Percentiles rank a stretch among this genome's conserved stretches.
Evolutionary conservation across 331 rosid species (phyloP).

Genomic region (Cydonia oblonga): DNA sequence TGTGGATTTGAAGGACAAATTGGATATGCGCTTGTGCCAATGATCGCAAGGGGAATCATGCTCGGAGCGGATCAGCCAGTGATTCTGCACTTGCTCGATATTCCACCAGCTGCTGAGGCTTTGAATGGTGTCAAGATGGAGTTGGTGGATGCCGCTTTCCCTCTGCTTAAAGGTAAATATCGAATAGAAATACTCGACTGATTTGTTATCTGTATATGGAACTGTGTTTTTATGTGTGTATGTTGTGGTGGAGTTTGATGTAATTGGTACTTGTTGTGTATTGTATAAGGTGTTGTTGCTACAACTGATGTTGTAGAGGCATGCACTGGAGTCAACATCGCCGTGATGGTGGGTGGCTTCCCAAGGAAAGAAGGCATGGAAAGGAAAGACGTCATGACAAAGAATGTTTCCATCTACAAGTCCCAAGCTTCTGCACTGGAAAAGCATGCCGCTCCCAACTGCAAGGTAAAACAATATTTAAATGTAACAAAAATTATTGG

Average conservation of each 20-base stretch:
- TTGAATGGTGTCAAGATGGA: slow-evolving; percentile 95
- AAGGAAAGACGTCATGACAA: slow-evolving; percentile 83
- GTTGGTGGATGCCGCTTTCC: slow-evolving; percentile 90
- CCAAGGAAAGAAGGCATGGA: slow-evolving; percentile 96
- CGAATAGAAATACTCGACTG: neutral
- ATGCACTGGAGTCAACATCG: slow-evolving; percentile 79
- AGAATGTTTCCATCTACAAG: slow-evolving; percentile 87
- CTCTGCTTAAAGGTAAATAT: slow-evolving; percentile 65
- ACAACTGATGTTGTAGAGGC: slow-evolving; percentile 89
- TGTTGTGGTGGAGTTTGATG: neutral
- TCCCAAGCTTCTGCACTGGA: slow-evolving; percentile 95
- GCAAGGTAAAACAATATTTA: slow-evolving; percentile 41
- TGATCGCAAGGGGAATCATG: slow-evolving; percentile 97
- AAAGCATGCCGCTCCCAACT: slow-evolving; percentile 74
- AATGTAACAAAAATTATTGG: too few species aligned
- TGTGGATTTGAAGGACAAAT: slow-evolving; percentile 51
- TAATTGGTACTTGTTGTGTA: neutral
- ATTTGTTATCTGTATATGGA: neutral
- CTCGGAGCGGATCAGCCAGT: slow-evolving; percentile 80
- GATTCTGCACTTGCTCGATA: slow-evolving; percentile 82
- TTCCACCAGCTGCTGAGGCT: slow-evolving; percentile 74
- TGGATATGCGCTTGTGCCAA: slow-evolving; percentile 93
- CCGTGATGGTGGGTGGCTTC: slow-evolving; percentile 92
- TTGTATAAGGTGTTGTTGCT: slow-evolving; percentile 68
- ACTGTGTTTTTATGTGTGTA: neutral